Percentiles rank a stretch among this genome's conserved stretches.
Evolutionary conservation across 495 filamentous ascomycete species (phyloP).

Genomic region (Annulohypoxylon moriforme): DNA sequence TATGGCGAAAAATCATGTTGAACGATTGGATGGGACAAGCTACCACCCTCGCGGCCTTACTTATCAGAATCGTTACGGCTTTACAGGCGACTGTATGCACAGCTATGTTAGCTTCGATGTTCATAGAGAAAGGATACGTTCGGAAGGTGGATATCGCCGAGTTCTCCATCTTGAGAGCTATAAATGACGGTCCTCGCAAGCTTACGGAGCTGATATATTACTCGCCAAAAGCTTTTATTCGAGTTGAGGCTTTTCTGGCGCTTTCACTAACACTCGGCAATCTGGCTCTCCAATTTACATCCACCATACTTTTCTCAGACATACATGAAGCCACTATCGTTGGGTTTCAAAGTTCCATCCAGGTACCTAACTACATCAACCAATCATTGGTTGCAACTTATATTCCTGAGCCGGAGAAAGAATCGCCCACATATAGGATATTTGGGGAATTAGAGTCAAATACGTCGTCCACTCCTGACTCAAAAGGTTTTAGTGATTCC

Average conservation of each 20-base stretch:
- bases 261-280: neutral
- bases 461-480: neutral
- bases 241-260: neutral
- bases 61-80: neutral
- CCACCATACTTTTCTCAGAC: neutral
- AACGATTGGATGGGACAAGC: conserved; percentile 1
- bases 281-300: neutral
- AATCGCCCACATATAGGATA: neutral
- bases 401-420: neutral
- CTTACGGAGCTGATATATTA: neutral
- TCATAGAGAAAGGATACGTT: neutral
- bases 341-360: neutral
- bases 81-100: neutral
- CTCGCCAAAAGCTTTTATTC: neutral
- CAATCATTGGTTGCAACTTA: neutral
- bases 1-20: neutral
- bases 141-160: neutral
- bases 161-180: neutral
- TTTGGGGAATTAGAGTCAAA: neutral
- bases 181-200: neutral
- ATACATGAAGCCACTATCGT: neutral
- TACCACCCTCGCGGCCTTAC: neutral
- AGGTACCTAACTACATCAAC: neutral
- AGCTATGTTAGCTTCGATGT: neutral
- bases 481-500: neutral